Percentiles rank a stretch among this genome's conserved stretches.
Evolutionary conservation across 108 stramenopile species (phyloP).

Genomic region (Craspedostauros australis): DNA sequence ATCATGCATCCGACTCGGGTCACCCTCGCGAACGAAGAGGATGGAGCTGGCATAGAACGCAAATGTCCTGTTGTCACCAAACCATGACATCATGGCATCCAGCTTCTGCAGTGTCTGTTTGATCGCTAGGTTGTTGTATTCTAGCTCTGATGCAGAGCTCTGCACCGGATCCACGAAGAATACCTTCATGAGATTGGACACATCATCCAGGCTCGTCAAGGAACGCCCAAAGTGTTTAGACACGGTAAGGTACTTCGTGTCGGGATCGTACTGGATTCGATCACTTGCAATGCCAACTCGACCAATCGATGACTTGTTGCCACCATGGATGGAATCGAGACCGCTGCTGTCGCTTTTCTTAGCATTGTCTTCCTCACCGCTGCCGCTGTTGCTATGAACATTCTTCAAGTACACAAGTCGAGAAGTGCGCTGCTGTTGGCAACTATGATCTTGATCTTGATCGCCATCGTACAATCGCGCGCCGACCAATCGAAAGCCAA

Average conservation of each 20-base stretch:
- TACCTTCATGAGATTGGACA: slow-evolving; percentile 42
- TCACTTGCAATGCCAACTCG: too few species aligned
- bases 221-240: slow-evolving; percentile 61
- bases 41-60: slow-evolving; percentile 72
- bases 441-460: too few species aligned
- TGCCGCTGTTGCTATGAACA: too few species aligned
- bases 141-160: neutral
- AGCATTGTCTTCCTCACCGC: too few species aligned
- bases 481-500: slow-evolving; percentile 82
- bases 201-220: slow-evolving; percentile 28
- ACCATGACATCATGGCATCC: slow-evolving; percentile 41
- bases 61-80: slow-evolving; percentile 49
- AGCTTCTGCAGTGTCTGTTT: slow-evolving; percentile 37
- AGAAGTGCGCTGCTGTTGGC: too few species aligned
- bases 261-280: too few species aligned
- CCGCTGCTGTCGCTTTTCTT: too few species aligned
- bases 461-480: slow-evolving; percentile 68
- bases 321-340: too few species aligned
- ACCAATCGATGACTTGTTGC: too few species aligned
- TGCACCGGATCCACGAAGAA: slow-evolving; percentile 38
- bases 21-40: slow-evolving; percentile 73
- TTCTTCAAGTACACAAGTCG: too few species aligned
- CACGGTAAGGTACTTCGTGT: slow-evolving; percentile 21
- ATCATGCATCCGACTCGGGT: too few species aligned
- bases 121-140: slow-evolving; percentile 8